A percentile compares a stretch with the other conserved stretches of the same genome.
Evolutionary conservation across 2,329 filamentous ascomycete genomes (phyloP).

Genomic region (Diplodia sapinea): DNA sequence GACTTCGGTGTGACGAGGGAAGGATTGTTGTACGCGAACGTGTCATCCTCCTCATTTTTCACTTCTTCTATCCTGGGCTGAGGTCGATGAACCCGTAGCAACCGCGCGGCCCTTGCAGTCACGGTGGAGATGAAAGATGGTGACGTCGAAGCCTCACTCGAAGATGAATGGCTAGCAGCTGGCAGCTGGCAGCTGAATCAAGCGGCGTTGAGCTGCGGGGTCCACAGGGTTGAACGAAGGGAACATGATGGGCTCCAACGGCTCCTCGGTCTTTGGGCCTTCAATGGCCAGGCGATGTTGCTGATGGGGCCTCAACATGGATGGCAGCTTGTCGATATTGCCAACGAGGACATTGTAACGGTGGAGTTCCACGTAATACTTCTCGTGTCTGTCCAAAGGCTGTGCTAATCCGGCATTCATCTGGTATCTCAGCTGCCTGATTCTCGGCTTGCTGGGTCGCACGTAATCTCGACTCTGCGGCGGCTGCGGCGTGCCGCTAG

Average conservation of each 20-base stretch:
- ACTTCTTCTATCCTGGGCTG: neutral
- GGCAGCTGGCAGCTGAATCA: neutral
- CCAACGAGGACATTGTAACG: neutral
- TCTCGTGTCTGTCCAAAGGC: neutral
- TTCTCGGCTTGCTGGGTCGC: neutral
- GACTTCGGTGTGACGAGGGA: neutral
- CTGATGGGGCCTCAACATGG: neutral
- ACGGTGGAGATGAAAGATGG: neutral
- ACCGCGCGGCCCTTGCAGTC: neutral
- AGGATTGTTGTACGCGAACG: neutral
- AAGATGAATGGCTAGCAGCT: too few relatives aligned
- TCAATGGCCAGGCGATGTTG: neutral
- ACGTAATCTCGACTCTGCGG: neutral
- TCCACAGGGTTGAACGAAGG: neutral
- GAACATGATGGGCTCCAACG: neutral
- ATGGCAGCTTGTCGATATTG: neutral
- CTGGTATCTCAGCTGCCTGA: neutral
- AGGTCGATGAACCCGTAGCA: neutral
- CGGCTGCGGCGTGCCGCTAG: neutral
- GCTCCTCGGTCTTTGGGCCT: neutral
- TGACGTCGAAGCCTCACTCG: neutral
- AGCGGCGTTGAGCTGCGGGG: neutral
- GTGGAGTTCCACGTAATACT: conserved; percentile 5
- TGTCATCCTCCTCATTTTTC: neutral
- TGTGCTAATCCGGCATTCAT: conserved; percentile 5